A percentile compares a stretch with the other conserved stretches of the same genome.
These are phyloP conservation scores for Zizania palustris DNA, from an alignment of 202 grass and related monocot genomes.

Conservation along the genomic window DNA sequence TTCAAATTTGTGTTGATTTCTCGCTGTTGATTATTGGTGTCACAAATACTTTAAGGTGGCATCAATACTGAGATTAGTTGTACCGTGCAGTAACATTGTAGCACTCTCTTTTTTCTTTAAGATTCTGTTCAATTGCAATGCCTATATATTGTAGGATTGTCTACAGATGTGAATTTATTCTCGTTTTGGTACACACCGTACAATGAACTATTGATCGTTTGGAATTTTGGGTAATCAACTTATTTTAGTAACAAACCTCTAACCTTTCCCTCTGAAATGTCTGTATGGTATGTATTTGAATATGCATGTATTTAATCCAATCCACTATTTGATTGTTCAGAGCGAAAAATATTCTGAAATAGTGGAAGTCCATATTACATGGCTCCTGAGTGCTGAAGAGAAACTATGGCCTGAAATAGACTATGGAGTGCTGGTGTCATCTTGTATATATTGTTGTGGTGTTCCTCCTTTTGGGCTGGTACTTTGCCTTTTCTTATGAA, in stretches of 20 bases:
- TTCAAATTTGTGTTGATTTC: background rate
- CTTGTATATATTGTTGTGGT: constrained; percentile 73
- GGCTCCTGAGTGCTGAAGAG: constrained; percentile 88
- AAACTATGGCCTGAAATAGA: constrained; percentile 90
- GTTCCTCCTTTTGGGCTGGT: constrained; percentile 92
- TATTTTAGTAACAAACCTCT: background rate
- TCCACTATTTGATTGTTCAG: constrained; percentile 38
- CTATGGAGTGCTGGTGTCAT: constrained; percentile 90
- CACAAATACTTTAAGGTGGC: background rate
- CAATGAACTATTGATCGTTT: constrained; percentile 3
- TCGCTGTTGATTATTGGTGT: background rate
- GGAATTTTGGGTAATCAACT: background rate
- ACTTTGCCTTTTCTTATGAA: constrained; percentile 22
- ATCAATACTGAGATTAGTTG: constrained; percentile 7
- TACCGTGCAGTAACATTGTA: background rate
- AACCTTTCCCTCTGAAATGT: constrained; percentile 3
- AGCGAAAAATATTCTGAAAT: constrained; percentile 85
- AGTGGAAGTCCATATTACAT: constrained; percentile 86
- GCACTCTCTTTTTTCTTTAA: background rate
- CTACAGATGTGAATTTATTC: background rate
- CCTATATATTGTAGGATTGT: background rate
- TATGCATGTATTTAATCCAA: constrained; percentile 28
- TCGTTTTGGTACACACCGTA: constrained; percentile 10
- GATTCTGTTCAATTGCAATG: constrained; percentile 2
- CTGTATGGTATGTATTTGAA: constrained; percentile 4